Conservation (phyloP, 2,329 filamentous ascomycete genomes). For the Ceratocystis smalleyi region DNA sequence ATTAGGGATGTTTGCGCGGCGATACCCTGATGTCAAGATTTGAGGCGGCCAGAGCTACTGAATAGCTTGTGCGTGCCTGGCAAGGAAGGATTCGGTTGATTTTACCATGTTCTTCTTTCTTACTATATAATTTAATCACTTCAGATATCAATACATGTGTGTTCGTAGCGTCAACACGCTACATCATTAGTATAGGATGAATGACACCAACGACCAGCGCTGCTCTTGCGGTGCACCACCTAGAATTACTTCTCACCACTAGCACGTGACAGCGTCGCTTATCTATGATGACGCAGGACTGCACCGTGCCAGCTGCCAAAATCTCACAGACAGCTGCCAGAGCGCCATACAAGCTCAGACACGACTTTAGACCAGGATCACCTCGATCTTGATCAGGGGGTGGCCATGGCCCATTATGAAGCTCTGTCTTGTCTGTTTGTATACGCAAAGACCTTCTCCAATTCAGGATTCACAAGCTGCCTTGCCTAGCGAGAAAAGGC, state of each 20-base stretch:
- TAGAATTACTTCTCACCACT: no score
- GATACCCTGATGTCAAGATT: slow-evolving; percentile 51
- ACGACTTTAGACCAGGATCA: not conserved
- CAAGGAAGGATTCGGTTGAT: no score
- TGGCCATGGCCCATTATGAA: not conserved
- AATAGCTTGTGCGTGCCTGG: slow-evolving; percentile 22
- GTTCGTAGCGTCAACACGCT: no score
- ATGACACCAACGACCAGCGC: no score
- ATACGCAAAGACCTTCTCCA: not conserved
- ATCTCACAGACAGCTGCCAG: not conserved
- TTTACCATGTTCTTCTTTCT: no score
- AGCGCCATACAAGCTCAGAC: not conserved
- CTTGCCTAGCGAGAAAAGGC: not conserved
- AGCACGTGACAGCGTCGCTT: no score
- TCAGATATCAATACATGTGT: no score
- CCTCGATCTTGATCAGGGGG: not conserved
- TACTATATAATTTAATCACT: no score
- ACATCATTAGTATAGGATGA: no score
- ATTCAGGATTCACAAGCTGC: not conserved
- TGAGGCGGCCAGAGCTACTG: not conserved
- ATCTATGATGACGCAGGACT: not conserved
- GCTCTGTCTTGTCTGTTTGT: not conserved
- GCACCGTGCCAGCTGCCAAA: not conserved
- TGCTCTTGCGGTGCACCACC: no score
- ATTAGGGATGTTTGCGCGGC: slow-evolving; percentile 69